Evolutionary conservation across 2,329 filamentous ascomycete species (phyloP), one percentile per base, ranked within the genome.

Genomic region (Colletotrichum chrysophilum): DNA sequence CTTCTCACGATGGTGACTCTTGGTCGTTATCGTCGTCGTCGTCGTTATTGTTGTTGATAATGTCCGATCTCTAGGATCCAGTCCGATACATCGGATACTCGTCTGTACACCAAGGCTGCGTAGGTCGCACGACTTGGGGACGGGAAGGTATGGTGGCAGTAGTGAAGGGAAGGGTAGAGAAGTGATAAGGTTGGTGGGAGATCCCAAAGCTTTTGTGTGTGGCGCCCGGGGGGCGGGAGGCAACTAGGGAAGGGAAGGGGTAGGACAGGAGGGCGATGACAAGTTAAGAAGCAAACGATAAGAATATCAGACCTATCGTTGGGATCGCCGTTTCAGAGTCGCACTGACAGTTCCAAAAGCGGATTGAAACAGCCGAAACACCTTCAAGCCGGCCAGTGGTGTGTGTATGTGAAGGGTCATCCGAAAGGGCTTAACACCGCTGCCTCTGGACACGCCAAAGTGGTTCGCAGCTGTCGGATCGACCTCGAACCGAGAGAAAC

Each of bases 331-430:
- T 83, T 84, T 83, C 81, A 83, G 79, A 80, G 79, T 83, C 80
- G 83, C 81, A 84, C 81, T 82, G 82, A 83, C 81, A 79, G 78
- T 80, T 80, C 79, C 78, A 74, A 79, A 81, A 78, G 79, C 79
- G 78, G 80, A 82, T 84, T 83, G 82, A 85, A 85, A 85, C 84
- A 80, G 80, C 82, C 84, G 82, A 86, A 85, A 85, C 84, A 81
- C 81, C 79, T 78, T 77, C 74, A 79, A 81, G 80, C 80, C 80
- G 80, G 81, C 80, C 79, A 79, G 77, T 76, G 75, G 74, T 80
- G 77, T 77, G 70, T 71, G 77, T 78, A 71, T 71, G 77, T 78
- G 78, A 77, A 76, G 76, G 71, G 77, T 76, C 75, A 72, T 76
- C 74, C 69, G 78, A 74, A 78, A 73, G 64, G 66, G 69, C 72